Evolutionary conservation across 148 eudicot genomes (phyloP).

Genomic region (Diospyros lotus): DNA sequence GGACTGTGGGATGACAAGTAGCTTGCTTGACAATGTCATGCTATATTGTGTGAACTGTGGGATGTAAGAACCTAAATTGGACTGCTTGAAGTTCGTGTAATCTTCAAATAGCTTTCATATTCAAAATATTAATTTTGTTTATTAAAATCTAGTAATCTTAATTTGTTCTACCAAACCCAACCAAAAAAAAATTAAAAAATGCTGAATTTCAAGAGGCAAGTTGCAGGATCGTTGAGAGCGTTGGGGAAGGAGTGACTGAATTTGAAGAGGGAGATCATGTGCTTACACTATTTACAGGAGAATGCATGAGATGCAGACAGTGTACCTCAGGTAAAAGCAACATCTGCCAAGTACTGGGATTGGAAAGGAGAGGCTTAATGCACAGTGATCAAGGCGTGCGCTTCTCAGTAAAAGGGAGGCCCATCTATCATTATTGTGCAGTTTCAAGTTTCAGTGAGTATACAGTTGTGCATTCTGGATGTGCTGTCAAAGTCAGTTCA

Average conservation of each 20-base stretch:
- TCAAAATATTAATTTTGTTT: no score
- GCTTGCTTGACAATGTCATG: no score
- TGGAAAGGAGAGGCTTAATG: slow-evolving; percentile 91
- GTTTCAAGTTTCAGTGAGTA: slow-evolving; percentile 97
- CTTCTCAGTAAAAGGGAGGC: slow-evolving; percentile 66
- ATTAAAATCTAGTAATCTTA: no score
- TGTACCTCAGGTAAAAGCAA: slow-evolving; percentile 82
- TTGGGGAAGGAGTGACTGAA: slow-evolving; percentile 86
- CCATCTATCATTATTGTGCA: slow-evolving; percentile 90
- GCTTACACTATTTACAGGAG: slow-evolving; percentile 88
- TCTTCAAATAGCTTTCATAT: not conserved
- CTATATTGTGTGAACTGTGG: no score
- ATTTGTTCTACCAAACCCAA: no score
- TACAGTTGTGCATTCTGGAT: slow-evolving; percentile 95
- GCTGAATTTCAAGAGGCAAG: slow-evolving; percentile 6
- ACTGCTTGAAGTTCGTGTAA: not conserved
- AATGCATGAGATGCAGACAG: slow-evolving; percentile 85
- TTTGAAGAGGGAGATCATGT: slow-evolving; percentile 87
- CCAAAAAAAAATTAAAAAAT: not conserved
- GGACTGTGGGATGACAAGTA: not conserved
- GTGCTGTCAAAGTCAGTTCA: slow-evolving; percentile 82
- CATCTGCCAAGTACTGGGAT: slow-evolving; percentile 82
- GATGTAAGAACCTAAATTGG: not conserved
- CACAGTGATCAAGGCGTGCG: slow-evolving; percentile 93
- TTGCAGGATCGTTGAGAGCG: slow-evolving; percentile 91